Evolutionary conservation across 768 basidiomycete species (phyloP).

Genomic region (Hysterangium stoloniferum): DNA sequence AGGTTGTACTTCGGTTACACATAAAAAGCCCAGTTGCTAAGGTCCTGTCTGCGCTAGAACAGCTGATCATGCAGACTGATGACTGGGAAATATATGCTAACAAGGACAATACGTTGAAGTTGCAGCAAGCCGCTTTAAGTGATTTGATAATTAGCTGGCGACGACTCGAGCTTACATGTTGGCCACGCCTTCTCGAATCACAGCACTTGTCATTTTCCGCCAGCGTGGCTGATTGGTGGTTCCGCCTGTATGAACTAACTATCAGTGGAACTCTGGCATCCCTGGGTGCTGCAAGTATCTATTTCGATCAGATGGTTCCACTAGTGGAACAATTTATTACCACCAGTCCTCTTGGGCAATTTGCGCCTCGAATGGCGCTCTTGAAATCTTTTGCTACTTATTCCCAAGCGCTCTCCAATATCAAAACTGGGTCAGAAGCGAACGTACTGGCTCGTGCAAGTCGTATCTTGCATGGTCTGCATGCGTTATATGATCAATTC

Average conservation of each 20-base stretch:
- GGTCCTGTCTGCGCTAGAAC: conserved; percentile 75
- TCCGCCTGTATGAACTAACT: conserved; percentile 75
- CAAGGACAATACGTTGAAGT: conserved; percentile 71
- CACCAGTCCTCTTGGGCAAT: conserved; percentile 79
- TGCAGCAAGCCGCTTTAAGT: conserved; percentile 57
- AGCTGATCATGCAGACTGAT: conserved; percentile 75
- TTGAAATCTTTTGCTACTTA: conserved; percentile 61
- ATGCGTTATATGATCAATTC: conserved; percentile 60
- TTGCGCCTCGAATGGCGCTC: conserved; percentile 54
- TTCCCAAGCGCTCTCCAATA: conserved; percentile 28
- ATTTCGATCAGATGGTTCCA: conserved; percentile 60
- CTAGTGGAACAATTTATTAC: conserved; percentile 77
- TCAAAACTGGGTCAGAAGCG: conserved; percentile 24
- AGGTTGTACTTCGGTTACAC: conserved; percentile 51
- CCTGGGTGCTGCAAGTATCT: conserved; percentile 37
- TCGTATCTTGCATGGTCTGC: conserved; percentile 52
- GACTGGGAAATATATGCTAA: conserved; percentile 99
- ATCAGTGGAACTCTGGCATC: conserved; percentile 53
- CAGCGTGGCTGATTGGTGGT: conserved; percentile 70
- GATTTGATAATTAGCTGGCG: conserved; percentile 84
- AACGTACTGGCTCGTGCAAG: conserved; percentile 41
- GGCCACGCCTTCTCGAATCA: conserved; percentile 71
- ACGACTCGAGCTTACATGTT: conserved; percentile 79
- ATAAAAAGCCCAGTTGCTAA: conserved; percentile 72
- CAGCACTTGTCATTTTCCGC: conserved; percentile 44